Conservation (phyloP, 257 asterid genomes). For the Anisodus acutangulus region DNA sequence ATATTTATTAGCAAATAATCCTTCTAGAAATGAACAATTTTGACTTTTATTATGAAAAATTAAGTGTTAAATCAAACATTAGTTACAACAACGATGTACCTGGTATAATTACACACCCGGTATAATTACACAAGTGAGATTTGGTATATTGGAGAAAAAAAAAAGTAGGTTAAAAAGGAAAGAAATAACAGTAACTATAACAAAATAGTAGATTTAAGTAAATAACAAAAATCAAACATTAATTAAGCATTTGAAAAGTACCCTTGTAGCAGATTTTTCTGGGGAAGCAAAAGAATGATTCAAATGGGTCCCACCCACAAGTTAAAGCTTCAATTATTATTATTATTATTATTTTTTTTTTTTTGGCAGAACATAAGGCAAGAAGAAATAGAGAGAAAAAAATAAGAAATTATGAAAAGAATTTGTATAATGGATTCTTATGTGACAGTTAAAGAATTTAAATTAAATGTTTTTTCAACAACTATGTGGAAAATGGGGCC, state of each 20-base stretch:
- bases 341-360: too few relatives aligned
- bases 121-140: too few relatives aligned
- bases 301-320: constrained; percentile 13
- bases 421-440: neutral
- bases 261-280: neutral
- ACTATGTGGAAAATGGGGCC: neutral
- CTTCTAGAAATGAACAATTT: neutral
- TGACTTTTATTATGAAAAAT: too few relatives aligned
- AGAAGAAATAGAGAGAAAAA: neutral
- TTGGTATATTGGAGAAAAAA: too few relatives aligned
- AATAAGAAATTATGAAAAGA: neutral
- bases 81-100: too few relatives aligned
- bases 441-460: neutral
- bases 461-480: neutral
- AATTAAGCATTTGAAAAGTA: neutral
- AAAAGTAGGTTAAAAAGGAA: too few relatives aligned
- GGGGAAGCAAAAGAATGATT: neutral
- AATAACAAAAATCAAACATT: neutral
- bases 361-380: neutral
- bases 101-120: too few relatives aligned
- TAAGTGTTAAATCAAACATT: too few relatives aligned
- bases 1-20: neutral
- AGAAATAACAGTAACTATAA: too few relatives aligned
- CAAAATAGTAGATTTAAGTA: too few relatives aligned
- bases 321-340: neutral